Conservation (phyloP, 2,329 filamentous ascomycete species). For the Periconia sp. region DNA sequence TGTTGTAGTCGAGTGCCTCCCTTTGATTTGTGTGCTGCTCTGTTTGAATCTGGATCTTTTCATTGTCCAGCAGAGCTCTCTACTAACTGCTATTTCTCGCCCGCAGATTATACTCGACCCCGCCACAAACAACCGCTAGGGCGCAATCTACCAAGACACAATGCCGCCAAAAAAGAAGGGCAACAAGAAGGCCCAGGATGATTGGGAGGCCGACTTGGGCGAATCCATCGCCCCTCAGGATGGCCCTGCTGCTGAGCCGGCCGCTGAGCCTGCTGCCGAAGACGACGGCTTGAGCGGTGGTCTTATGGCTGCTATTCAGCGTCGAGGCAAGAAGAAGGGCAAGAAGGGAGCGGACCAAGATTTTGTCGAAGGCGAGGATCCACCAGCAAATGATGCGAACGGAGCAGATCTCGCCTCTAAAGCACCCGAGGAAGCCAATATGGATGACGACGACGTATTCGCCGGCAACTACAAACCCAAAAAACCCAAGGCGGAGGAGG, state of each 20-base stretch:
- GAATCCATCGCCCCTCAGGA: conserved; percentile 69
- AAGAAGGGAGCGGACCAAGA: conserved; percentile 72
- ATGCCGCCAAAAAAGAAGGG: conserved; percentile 98
- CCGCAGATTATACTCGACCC: background rate
- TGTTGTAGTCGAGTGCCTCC: conserved; percentile 20
- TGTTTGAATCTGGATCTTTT: background rate
- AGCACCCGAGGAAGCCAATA: conserved; percentile 75
- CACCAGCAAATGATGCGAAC: conserved; percentile 43
- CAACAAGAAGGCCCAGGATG: conserved; percentile 81
- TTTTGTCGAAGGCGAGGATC: conserved; percentile 68
- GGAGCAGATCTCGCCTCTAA: conserved; percentile 59
- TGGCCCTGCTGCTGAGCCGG: conserved; percentile 47
- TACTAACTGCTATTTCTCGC: background rate
- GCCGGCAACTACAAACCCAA: conserved; percentile 66
- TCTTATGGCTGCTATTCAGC: conserved; percentile 53
- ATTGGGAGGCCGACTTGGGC: conserved; percentile 93
- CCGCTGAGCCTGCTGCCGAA: conserved; percentile 44
- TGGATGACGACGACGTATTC: conserved; percentile 76
- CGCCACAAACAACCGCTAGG: background rate
- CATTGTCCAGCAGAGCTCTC: background rate
- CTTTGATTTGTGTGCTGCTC: conserved; percentile 12
- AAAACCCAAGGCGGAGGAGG: conserved; percentile 63
- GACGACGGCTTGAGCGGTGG: conserved; percentile 53
- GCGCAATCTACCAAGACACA: conserved; percentile 27
- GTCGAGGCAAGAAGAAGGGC: conserved; percentile 76